phyloP scores from a whole-genome alignment of 495 filamentous ascomycete genomes.

The Venustampulla echinocandica region DNA sequence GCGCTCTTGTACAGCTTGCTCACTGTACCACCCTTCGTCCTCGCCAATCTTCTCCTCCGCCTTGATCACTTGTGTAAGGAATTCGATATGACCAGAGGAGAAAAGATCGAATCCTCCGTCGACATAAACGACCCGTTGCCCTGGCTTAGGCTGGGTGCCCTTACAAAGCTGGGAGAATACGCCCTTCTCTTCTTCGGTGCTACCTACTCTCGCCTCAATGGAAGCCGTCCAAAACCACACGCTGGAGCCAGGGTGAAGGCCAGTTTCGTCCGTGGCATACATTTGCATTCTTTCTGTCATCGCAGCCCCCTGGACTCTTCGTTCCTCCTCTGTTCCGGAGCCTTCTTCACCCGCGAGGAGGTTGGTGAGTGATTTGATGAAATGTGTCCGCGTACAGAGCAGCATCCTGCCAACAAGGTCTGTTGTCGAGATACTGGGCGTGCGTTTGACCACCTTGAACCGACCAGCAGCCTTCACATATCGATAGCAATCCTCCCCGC shows the following conservation, averaged over 20 bases:
- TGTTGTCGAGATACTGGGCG: constrained; percentile 91
- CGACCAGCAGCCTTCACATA: constrained; percentile 86
- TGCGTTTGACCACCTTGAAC: constrained; percentile 93
- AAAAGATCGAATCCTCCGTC: constrained; percentile 97
- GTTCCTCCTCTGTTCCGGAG: constrained; percentile 56
- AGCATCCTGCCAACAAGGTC: constrained; percentile 97
- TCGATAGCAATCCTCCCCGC: constrained; percentile 91
- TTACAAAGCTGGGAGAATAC: constrained; percentile 54
- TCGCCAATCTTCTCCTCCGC: constrained; percentile 59
- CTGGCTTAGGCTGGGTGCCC: constrained; percentile 57
- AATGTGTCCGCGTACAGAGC: constrained; percentile 81
- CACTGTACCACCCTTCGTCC: constrained; percentile 63
- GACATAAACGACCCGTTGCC: constrained; percentile 85
- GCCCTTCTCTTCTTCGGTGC: constrained; percentile 42
- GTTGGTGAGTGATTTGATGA: constrained; percentile 64
- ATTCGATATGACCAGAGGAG: constrained; percentile 92
- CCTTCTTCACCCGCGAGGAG: constrained; percentile 66
- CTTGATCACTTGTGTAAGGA: constrained; percentile 65
- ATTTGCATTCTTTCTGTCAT: constrained; percentile 65
- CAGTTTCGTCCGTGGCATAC: constrained; percentile 80
- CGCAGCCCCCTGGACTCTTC: constrained; percentile 44
- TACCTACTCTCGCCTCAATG: constrained; percentile 41
- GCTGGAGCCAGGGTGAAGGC: constrained; percentile 58
- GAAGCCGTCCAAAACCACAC: constrained; percentile 71
- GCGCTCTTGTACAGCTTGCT: constrained; percentile 50